Conservation (phyloP, 2,329 filamentous ascomycete genomes). For the Seiridium unicorne region DNA sequence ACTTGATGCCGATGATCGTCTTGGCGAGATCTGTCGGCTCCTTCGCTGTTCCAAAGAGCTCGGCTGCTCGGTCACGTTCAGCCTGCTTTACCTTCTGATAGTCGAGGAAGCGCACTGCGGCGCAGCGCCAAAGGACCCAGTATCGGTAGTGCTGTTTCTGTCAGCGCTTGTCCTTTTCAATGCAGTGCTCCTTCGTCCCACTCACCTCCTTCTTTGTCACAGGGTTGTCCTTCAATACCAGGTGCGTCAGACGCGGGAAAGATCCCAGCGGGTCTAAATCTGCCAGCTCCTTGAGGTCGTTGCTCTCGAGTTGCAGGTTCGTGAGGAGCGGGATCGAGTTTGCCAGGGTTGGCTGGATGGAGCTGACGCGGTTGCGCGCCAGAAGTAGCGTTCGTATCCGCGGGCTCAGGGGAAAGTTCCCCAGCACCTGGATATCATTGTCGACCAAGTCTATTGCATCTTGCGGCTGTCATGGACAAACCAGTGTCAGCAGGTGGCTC, state of each 20-base stretch:
- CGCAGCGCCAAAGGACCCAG: conserved; percentile 87
- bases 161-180: not conserved
- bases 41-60: conserved; percentile 79
- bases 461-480: conserved; percentile 63
- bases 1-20: conserved; percentile 84
- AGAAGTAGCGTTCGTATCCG: conserved; percentile 85
- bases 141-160: conserved; percentile 76
- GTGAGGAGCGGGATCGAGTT: conserved; percentile 78
- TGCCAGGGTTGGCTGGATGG: conserved; percentile 74
- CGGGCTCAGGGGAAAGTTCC: conserved; percentile 89
- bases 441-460: conserved; percentile 98
- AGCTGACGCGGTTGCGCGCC: conserved; percentile 81
- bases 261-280: conserved; percentile 79
- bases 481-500: not conserved
- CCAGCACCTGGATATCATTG: conserved; percentile 88
- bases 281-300: conserved; percentile 78
- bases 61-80: conserved; percentile 72
- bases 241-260: conserved; percentile 71
- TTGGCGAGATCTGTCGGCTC: conserved; percentile 79
- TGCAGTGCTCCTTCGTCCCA: conserved; percentile 10
- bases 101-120: conserved; percentile 84
- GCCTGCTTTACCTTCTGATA: conserved; percentile 86
- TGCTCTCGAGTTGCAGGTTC: conserved; percentile 79
- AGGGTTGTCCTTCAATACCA: conserved; percentile 83
- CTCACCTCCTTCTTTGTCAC: conserved; percentile 88